These are phyloP conservation scores for Starmerella kuoi DNA, from an alignment of 805 yeast genomes.

Conservation along the genomic window DNA sequence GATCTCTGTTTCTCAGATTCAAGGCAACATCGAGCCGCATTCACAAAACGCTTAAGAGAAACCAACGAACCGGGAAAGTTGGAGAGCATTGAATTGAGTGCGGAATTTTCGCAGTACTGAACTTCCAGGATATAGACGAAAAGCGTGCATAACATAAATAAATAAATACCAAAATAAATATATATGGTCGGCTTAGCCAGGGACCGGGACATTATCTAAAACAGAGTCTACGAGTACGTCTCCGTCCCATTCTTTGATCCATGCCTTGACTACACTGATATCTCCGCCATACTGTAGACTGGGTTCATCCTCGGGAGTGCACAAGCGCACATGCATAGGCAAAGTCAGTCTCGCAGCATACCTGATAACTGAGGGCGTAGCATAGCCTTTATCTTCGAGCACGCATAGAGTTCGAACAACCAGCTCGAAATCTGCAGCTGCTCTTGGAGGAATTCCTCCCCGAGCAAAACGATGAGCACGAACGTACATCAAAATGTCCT, in stretches of 20 bases:
- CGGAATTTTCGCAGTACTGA: too few relatives aligned
- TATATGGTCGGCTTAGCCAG: too few relatives aligned
- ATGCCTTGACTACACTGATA: constrained; percentile 30
- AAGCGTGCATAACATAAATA: too few relatives aligned
- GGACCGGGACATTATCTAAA: constrained; percentile 40
- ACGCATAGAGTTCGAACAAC: constrained; percentile 34
- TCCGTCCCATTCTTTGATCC: constrained; percentile 37
- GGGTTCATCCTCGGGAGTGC: constrained; percentile 38
- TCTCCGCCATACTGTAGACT: constrained; percentile 48
- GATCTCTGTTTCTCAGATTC: constrained; percentile 19
- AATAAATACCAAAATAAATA: too few relatives aligned
- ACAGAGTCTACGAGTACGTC: constrained; percentile 43
- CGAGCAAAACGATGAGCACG: constrained; percentile 44
- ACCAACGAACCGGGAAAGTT: too few relatives aligned
- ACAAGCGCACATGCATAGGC: constrained; percentile 37
- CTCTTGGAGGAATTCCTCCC: constrained; percentile 41
- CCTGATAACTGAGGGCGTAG: constrained; percentile 43
- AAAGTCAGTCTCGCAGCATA: constrained; percentile 38
- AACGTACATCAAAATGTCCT: constrained; percentile 42
- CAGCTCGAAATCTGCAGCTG: constrained; percentile 34
- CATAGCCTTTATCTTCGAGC: constrained; percentile 33
- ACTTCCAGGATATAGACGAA: too few relatives aligned
- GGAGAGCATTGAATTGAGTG: too few relatives aligned
- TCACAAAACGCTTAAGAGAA: background rate
- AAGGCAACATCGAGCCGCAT: background rate